These are phyloP conservation scores for Gaeumannomyces sp. DNA, from an alignment of 2,329 filamentous ascomycete genomes.

Conservation along the genomic window DNA sequence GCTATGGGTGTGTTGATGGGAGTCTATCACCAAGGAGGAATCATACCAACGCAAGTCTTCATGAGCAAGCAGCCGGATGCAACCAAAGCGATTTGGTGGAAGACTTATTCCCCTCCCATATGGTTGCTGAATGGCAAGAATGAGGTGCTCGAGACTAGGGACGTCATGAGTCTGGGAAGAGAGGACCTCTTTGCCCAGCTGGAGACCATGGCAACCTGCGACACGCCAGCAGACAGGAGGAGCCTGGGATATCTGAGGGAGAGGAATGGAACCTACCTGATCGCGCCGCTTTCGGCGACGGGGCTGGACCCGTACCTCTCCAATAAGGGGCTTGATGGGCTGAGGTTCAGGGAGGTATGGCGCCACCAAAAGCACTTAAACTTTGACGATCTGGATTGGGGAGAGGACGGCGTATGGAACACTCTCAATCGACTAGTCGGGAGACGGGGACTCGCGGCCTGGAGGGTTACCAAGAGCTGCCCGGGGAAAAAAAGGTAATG, in stretches of 20 bases:
- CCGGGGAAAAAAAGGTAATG: conserved; percentile 6
- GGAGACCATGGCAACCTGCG: conserved; percentile 54
- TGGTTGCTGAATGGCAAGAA: conserved; percentile 77
- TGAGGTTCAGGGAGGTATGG: conserved; percentile 67
- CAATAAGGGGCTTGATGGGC: conserved; percentile 51
- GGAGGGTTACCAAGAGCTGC: conserved; percentile 61
- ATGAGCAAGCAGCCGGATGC: conserved; percentile 64
- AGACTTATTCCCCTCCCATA: conserved; percentile 74
- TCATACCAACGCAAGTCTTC: conserved; percentile 70
- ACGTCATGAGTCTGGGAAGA: conserved; percentile 67
- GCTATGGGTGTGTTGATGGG: conserved; percentile 68
- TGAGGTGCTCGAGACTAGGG: conserved; percentile 61
- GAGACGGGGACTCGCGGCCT: conserved; percentile 53
- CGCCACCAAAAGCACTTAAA: conserved; percentile 63
- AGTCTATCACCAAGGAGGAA: conserved; percentile 74
- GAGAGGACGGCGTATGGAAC: conserved; percentile 66
- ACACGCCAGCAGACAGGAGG: conserved; percentile 49
- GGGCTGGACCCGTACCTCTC: conserved; percentile 60
- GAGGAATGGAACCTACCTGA: conserved; percentile 60
- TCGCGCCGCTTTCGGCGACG: conserved; percentile 65
- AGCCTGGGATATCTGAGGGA: conserved; percentile 53
- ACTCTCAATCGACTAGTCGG: conserved; percentile 64
- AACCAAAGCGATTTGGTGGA: conserved; percentile 74
- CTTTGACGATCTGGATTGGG: conserved; percentile 75
- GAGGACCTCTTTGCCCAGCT: conserved; percentile 54